Conservation (phyloP, 1,284 basidiomycete species). For the Paramarasmius palmivorus region DNA sequence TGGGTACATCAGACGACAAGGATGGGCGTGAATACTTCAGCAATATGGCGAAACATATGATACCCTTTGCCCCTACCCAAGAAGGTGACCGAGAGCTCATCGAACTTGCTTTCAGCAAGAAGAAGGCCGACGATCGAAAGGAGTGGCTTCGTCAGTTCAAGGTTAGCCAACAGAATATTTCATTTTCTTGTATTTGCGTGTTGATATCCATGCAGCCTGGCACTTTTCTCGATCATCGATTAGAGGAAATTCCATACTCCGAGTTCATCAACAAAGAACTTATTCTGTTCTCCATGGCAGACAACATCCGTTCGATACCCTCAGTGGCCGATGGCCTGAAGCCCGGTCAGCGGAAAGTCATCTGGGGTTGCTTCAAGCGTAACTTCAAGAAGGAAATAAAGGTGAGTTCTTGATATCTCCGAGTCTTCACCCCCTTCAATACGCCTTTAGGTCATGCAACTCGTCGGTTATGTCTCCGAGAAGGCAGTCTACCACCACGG, state of each 20-base stretch:
- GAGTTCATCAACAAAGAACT: constrained; percentile 99
- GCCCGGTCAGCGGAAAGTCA: constrained; percentile 98
- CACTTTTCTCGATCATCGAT: constrained; percentile 91
- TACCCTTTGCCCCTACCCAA: constrained; percentile 84
- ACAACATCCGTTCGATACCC: constrained; percentile 95
- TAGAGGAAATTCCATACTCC: constrained; percentile 83
- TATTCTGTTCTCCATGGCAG: constrained; percentile 99
- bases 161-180: constrained; percentile 39
- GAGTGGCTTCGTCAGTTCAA: constrained; percentile 97
- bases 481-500: constrained; percentile 98
- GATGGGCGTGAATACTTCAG: constrained; percentile 95
- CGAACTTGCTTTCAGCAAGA: constrained; percentile 99
- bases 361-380: constrained; percentile 95
- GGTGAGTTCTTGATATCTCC: constrained; percentile 36
- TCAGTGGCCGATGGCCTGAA: constrained; percentile 95
- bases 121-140: constrained; percentile 98
- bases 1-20: constrained; percentile 88
- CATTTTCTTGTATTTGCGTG: constrained; percentile 8
- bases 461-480: constrained; percentile 93
- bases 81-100: constrained; percentile 89
- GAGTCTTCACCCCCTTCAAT: constrained; percentile 1
- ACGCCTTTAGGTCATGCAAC: constrained; percentile 93
- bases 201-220: constrained; percentile 68
- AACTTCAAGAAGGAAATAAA: constrained; percentile 94
- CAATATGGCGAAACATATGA: constrained; percentile 91